Percentiles rank a stretch among this genome's conserved stretches.
Conservation (phyloP, 2,329 filamentous ascomycete genomes). For the Apiospora malaysiana region DNA sequence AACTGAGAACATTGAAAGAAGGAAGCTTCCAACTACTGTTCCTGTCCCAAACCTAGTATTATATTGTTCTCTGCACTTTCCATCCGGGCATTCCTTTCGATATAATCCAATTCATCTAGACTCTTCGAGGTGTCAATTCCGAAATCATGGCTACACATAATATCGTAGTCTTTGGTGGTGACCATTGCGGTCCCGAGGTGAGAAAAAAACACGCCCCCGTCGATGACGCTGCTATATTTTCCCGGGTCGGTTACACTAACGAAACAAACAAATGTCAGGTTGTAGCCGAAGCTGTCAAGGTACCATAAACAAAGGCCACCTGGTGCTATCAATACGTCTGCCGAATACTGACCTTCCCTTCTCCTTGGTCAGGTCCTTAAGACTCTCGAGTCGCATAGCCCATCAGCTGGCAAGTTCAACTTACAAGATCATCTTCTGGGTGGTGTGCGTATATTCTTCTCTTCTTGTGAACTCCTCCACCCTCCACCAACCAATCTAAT, state of each 20-base stretch:
- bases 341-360: background rate
- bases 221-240: background rate
- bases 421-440: conserved; percentile 90
- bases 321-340: too few species aligned
- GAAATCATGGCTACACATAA: conserved; percentile 71
- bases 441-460: conserved; percentile 57
- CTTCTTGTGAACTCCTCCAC: conserved; percentile 6
- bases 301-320: conserved; percentile 42
- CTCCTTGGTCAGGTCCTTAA: conserved; percentile 69
- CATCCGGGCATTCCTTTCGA: conserved; percentile 10
- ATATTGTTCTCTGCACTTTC: background rate
- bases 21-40: background rate
- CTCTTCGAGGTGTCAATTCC: background rate
- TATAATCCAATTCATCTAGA: background rate
- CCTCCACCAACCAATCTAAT: too few species aligned
- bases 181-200: conserved; percentile 88
- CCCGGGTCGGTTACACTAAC: background rate
- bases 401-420: conserved; percentile 78
- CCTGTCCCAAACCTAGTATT: background rate
- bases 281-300: conserved; percentile 84
- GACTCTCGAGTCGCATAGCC: conserved; percentile 74
- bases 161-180: conserved; percentile 81
- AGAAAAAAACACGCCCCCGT: conserved; percentile 19
- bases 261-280: conserved; percentile 55
- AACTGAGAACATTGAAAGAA: background rate